Evolutionary conservation across 1,139 yeast genomes (phyloP), one percentile per base, ranked within the genome.

Genomic region (Diutina mesorugosa): DNA sequence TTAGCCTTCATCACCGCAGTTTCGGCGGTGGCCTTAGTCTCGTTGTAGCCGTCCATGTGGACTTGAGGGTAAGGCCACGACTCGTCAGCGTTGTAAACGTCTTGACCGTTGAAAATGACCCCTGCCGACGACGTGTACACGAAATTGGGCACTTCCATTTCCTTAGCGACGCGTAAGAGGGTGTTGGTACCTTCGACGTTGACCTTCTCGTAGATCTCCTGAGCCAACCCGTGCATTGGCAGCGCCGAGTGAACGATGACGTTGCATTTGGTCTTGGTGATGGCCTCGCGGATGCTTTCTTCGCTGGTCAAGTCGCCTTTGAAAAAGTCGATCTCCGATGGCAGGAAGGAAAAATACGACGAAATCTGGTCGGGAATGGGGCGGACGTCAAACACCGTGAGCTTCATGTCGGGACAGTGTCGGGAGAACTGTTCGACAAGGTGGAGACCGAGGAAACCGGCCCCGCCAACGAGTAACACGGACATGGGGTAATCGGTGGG

Each of bases 81-180:
- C 72, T 95, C 99, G 69, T 93, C 93, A 1, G 95, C 99, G 68
- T 95, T 93, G 63, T 81, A 81, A 55, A 93, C 78, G 66, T 93
- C 96, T 59, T 82, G 87, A 16, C 99, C 99, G 67, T 93, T 87
- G 74, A 93, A 95, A 48, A 91, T 87, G 30, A 93, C 99, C 61
- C 99, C 98, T 0, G 99, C 98, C 0, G 97, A 90, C 0, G 98
- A 90, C 0, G 99, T 95, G 71, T 91, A 93, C 1, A 95, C 95
- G 56, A 95, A 75, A 0, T 93, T 95, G 58, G 78, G 79, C 3
- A 87, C 77, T n/a, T n/a, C 30, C 30, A 69, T 66, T 55, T 73
- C 64, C 66, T 83, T 78, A 32, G 91, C 84, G 51, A 86, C 87
- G 51, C 80, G 73, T 53, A 93, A 72, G 47, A 93, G 78, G 62